Conservation (phyloP, 2,329 filamentous ascomycete genomes). For the Colletotrichum magnum region DNA sequence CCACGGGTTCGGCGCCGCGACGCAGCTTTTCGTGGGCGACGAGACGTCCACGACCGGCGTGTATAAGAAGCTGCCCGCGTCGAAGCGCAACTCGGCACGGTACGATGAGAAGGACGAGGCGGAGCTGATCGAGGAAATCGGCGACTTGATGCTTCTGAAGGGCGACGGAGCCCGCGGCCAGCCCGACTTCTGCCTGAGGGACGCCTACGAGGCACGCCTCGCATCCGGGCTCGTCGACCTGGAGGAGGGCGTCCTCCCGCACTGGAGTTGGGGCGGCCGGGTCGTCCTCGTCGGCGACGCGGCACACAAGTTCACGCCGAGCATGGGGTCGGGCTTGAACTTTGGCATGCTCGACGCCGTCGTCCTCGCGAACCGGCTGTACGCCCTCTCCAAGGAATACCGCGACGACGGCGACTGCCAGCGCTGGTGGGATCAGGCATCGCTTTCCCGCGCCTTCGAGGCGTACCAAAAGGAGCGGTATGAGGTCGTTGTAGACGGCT, state of each 20-base stretch:
- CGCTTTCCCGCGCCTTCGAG: conserved; percentile 28
- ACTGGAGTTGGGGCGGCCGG: conserved; percentile 47
- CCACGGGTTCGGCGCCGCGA: conserved; percentile 40
- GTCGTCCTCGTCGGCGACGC: conserved; percentile 54
- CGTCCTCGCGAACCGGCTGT: conserved; percentile 46
- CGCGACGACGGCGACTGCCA: not conserved
- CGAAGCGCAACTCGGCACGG: conserved; percentile 44
- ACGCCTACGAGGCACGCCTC: conserved; percentile 44
- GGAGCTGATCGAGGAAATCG: conserved; percentile 43
- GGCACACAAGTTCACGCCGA: conserved; percentile 52
- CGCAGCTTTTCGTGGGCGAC: conserved; percentile 45
- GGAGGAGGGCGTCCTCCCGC: conserved; percentile 51
- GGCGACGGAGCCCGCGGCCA: conserved; percentile 6
- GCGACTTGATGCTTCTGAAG: conserved; percentile 45
- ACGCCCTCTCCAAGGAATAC: conserved; percentile 1
- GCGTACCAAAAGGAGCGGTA: conserved; percentile 33
- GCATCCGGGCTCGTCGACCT: conserved; percentile 47
- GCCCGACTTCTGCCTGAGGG: conserved; percentile 41
- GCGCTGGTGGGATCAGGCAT: not conserved
- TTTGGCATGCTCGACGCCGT: conserved; percentile 51
- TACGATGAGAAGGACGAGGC: conserved; percentile 50
- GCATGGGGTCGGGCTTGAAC: conserved; percentile 51
- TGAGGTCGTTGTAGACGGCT: not conserved
- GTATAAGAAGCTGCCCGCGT: conserved; percentile 46
- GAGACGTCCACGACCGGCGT: conserved; percentile 45